A percentile compares a stretch with the other conserved stretches of the same genome.
phyloP scores from a whole-genome alignment of 2,329 filamentous ascomycete species.

The Aspergillus nomiae region DNA sequence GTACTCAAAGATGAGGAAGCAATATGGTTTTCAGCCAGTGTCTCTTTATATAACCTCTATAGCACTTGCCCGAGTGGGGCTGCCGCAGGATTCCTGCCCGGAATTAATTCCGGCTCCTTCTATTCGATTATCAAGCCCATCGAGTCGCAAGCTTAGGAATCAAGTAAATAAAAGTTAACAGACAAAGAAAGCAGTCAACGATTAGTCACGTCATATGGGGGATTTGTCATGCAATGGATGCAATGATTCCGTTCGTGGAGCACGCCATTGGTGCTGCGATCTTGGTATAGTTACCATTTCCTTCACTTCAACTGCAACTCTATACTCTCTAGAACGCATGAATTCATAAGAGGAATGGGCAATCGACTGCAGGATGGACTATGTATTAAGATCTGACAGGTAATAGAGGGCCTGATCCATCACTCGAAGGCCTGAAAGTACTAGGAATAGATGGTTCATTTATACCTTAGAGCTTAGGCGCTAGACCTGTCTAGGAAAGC shows the following conservation, averaged over 20 bases:
- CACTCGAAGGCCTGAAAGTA: neutral
- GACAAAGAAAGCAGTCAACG: neutral
- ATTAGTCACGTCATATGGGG: neutral
- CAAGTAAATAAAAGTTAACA: neutral
- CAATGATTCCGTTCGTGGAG: neutral
- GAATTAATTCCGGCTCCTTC: neutral
- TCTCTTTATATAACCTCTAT: neutral
- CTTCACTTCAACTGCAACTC: neutral
- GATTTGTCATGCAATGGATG: neutral
- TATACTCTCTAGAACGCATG: neutral
- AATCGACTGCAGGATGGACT: neutral
- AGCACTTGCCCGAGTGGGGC: neutral
- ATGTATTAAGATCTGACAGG: neutral
- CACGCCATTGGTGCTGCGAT: neutral
- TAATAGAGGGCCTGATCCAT: neutral
- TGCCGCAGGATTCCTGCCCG: neutral
- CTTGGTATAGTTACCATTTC: neutral
- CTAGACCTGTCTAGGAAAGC: neutral
- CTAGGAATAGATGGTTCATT: neutral
- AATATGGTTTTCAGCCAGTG: neutral
- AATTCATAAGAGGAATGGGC: neutral
- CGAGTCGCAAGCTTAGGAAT: neutral
- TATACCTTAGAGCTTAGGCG: neutral
- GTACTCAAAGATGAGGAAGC: neutral
- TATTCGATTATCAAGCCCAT: neutral